A percentile compares a stretch with the other conserved stretches of the same genome.
Evolutionary conservation across 176 grass and related monocot species (phyloP).

Genomic region (Oryza brachyantha): DNA sequence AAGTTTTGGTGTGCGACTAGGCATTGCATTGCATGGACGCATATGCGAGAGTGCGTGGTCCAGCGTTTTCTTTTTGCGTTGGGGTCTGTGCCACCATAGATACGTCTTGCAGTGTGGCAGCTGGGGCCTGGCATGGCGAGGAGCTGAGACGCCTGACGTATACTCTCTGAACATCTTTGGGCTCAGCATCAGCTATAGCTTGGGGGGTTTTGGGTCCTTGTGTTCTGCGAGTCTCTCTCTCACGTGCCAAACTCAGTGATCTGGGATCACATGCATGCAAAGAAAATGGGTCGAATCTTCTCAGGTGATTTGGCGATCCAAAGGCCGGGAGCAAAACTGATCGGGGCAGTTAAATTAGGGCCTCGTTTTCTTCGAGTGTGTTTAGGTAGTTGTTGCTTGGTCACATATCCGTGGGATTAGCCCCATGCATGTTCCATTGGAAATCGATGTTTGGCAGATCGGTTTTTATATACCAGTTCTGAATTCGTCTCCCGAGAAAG

Average conservation of each 20-base stretch:
- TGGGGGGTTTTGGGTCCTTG: background rate
- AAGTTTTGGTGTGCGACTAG: conserved; percentile 32
- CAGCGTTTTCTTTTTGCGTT: conserved; percentile 27
- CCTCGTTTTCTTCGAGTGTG: background rate
- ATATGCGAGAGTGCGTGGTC: conserved; percentile 34
- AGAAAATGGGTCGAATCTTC: conserved; percentile 29
- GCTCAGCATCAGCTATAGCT: background rate
- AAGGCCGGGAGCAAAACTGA: background rate
- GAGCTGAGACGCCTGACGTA: background rate
- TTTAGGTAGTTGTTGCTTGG: background rate
- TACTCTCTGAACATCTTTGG: background rate
- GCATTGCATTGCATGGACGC: conserved; percentile 14
- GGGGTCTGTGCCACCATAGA: conserved; percentile 37
- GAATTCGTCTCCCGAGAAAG: background rate
- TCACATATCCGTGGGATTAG: background rate
- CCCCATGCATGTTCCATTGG: conserved; percentile 11
- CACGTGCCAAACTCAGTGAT: conserved; percentile 24
- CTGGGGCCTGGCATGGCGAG: conserved; percentile 9
- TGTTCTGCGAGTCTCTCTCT: conserved; percentile 2
- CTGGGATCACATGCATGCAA: conserved; percentile 4
- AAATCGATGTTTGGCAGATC: background rate
- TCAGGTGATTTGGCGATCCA: conserved; percentile 39
- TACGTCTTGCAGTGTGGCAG: conserved; percentile 40
- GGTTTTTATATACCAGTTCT: background rate
- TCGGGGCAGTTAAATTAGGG: background rate